Percentiles rank a stretch among this genome's conserved stretches.
phyloP scores from a whole-genome alignment of 257 asterid genomes.

The Plantago ovata region DNA sequence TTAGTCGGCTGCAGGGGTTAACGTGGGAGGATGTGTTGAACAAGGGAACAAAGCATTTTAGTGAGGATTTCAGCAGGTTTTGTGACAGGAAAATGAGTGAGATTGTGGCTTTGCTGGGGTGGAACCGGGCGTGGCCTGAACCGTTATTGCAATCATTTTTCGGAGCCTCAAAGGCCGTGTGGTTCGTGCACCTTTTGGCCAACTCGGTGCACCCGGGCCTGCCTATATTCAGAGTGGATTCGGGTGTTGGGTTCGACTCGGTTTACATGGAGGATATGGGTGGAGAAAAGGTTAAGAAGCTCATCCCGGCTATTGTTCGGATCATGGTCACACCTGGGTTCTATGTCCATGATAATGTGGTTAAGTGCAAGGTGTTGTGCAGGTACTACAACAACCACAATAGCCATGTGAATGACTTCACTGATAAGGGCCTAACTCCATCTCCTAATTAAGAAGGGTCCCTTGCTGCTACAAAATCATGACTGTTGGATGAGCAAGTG shows the following conservation, averaged over 20 bases:
- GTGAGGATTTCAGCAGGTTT: conserved; percentile 85
- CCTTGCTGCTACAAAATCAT: no score
- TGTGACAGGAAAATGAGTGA: conserved; percentile 97
- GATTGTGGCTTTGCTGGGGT: conserved; percentile 81
- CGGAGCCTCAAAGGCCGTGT: conserved; percentile 81
- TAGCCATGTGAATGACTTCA: conserved; percentile 18
- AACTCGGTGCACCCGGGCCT: conserved; percentile 78
- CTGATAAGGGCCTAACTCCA: conserved; percentile 44
- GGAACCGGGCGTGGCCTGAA: conserved; percentile 98
- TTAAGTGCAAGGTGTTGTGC: conserved; percentile 91
- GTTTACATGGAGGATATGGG: conserved; percentile 97
- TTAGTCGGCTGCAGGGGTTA: conserved; percentile 48
- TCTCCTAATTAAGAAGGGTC: conserved; percentile 38
- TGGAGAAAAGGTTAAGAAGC: conserved; percentile 60
- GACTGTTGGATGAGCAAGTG: no score
- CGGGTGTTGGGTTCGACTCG: conserved; percentile 63
- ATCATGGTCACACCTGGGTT: conserved; percentile 97
- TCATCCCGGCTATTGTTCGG: conserved; percentile 64
- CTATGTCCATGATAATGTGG: conserved; percentile 83
- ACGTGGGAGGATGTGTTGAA: conserved; percentile 86
- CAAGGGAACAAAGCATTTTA: conserved; percentile 79
- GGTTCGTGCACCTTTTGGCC: conserved; percentile 91
- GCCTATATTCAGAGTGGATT: conserved; percentile 79
- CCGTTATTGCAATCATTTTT: conserved; percentile 83
- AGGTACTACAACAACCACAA: conserved; percentile 52